Percentiles rank a stretch among this genome's conserved stretches.
These are phyloP conservation scores for Penicillium nordicum DNA, from an alignment of 2,329 filamentous ascomycete species.

Conservation along the genomic window DNA sequence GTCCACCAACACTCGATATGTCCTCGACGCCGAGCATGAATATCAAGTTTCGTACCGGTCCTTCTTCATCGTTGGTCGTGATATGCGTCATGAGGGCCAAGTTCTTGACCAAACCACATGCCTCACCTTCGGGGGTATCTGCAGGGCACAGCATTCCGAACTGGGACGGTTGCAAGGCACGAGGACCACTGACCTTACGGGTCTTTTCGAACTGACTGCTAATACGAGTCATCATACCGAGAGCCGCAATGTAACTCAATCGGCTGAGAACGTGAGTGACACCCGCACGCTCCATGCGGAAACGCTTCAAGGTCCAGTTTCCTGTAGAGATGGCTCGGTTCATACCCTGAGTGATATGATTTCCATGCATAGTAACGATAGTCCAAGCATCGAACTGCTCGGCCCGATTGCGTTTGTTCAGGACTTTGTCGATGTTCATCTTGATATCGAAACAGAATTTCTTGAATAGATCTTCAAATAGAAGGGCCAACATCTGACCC, in stretches of 20 bases:
- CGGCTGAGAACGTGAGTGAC: conserved; percentile 95
- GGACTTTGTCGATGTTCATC: conserved; percentile 87
- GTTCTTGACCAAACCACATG: conserved; percentile 97
- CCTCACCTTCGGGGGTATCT: conserved; percentile 97
- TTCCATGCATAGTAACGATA: conserved; percentile 78
- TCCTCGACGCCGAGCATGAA: conserved; percentile 82
- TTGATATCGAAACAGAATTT: conserved; percentile 87
- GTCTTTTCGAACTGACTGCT: conserved; percentile 99
- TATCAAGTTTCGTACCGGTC: conserved; percentile 79
- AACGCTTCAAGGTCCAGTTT: conserved; percentile 97
- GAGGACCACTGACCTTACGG: conserved; percentile 89
- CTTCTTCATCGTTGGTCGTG: conserved; percentile 92
- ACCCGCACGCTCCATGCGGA: conserved; percentile 96
- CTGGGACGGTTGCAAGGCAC: conserved; percentile 93
- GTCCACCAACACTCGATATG: conserved; percentile 74
- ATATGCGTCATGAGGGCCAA: conserved; percentile 98
- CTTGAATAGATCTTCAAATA: conserved; percentile 98
- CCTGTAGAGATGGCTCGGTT: conserved; percentile 95
- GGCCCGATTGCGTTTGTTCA: conserved; percentile 89
- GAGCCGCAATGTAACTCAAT: conserved; percentile 90
- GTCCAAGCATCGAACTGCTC: conserved; percentile 82
- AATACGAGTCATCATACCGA: conserved; percentile 99
- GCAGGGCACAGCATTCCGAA: conserved; percentile 98
- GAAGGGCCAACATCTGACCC: conserved; percentile 84
- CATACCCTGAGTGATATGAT: conserved; percentile 86